phyloP scores from a whole-genome alignment of 1,284 basidiomycete species.

The Cutaneotrichosporon spelunceum region DNA sequence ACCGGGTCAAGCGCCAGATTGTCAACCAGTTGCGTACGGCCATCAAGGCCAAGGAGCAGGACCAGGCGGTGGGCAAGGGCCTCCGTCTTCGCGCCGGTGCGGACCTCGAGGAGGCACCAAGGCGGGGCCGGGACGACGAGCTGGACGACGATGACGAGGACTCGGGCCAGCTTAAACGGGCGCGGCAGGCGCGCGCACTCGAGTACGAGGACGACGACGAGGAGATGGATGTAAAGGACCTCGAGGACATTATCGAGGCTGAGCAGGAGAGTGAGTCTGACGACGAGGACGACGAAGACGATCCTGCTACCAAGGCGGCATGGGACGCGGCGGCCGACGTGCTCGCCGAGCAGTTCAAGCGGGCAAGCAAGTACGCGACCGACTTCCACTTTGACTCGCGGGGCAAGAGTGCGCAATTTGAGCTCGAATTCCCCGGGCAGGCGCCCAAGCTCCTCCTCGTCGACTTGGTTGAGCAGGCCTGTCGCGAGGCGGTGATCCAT shows the following conservation, averaged over 20 bases:
- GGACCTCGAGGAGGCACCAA: constrained; percentile 50
- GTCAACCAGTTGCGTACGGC: constrained; percentile 80
- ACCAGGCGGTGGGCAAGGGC: constrained; percentile 82
- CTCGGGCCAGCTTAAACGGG: constrained; percentile 65
- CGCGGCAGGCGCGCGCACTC: constrained; percentile 63
- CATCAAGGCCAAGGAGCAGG: constrained; percentile 73
- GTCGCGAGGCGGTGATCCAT: constrained; percentile 75
- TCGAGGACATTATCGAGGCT: constrained; percentile 64
- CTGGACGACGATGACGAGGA: constrained; percentile 74
- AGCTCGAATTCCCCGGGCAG: constrained; percentile 62
- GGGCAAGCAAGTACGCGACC: constrained; percentile 54
- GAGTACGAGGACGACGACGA: constrained; percentile 65
- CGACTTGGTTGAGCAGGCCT: constrained; percentile 82
- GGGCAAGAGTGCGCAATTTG: constrained; percentile 68
- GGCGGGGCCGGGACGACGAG: constrained; percentile 53
- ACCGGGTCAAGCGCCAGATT: constrained; percentile 83
- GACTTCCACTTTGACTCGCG: constrained; percentile 68
- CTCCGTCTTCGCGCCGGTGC: constrained; percentile 52
- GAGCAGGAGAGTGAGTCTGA: constrained; percentile 46
- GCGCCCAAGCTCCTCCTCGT: constrained; percentile 87
- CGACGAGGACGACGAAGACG: constrained; percentile 42
- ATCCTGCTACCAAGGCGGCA: constrained; percentile 56
- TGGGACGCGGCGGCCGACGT: constrained; percentile 48
- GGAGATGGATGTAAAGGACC: constrained; percentile 58
- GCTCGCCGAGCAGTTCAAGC: constrained; percentile 55